Evolutionary conservation across 2,329 filamentous ascomycete species (phyloP), one percentile per base, ranked within the genome.

Genomic region (Hypoxylon sp.): DNA sequence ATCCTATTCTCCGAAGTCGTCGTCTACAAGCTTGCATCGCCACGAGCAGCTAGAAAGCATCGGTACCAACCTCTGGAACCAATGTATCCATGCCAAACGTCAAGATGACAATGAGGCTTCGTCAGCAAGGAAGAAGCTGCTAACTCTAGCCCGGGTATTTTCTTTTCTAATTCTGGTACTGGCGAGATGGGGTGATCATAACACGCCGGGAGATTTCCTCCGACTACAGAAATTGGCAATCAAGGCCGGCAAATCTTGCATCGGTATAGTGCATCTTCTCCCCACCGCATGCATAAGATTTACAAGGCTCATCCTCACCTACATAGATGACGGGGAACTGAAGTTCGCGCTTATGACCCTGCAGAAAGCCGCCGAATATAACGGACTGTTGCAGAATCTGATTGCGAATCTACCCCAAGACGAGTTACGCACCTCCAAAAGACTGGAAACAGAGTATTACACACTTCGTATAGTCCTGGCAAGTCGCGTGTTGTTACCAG

Each of bases 121-220:
- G 3, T 67, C 72, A 0, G 61, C 62, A 4, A 69, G 60, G 68
- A 70, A 52, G 43, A 78, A 49, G 57, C 68, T 82, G 26, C 68
- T 84, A 1, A 66, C 79, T 6, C 72, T 79, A 13, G 76, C 77
- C 11, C 80, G 84, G 43, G 74, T 84, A 1, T 79, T 94, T 69
- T 85, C 91, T 0, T 93, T 92, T 71, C 78, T 89, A 13, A 76
- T 94, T 58, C 79, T 97, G 13, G 87, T 90, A 44, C 79, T 85
- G 44, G 85, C 85, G 59, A 79, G 84, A 69, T 71, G 76, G 44
- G 69, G 53, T 15, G 60, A 67, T 55, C 69, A 64, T 47, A 71
- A 62, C 19, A 70, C 55, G 17, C 65, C 70, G 46, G 76, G 72
- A 39, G 79, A 84, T 63, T 72, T 82, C 15, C 74, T 87, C 28